These are phyloP conservation scores for Ceratorhiza oryzae-sativae DNA, from an alignment of 1,284 basidiomycete species.

Conservation along the genomic window DNA sequence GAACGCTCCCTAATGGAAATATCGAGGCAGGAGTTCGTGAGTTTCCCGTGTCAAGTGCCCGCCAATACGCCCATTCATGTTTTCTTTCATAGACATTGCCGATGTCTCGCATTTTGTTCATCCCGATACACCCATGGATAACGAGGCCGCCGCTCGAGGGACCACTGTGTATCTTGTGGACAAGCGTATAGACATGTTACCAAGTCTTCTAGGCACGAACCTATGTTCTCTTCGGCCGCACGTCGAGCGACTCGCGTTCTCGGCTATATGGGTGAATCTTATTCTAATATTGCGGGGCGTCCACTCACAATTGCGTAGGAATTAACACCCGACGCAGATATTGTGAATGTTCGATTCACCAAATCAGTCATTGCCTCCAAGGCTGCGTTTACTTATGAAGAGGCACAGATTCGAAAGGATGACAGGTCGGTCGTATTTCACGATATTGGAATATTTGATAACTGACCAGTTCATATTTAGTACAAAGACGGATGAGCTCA, in stretches of 20 bases:
- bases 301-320: slow-evolving; percentile 61
- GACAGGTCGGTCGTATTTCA: slow-evolving; percentile 67
- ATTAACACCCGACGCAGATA: slow-evolving; percentile 84
- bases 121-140: slow-evolving; percentile 95
- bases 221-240: slow-evolving; percentile 92
- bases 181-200: slow-evolving; percentile 99
- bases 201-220: slow-evolving; percentile 92
- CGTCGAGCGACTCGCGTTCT: slow-evolving; percentile 96
- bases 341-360: slow-evolving; percentile 89
- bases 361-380: slow-evolving; percentile 98
- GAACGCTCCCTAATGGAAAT: slow-evolving; percentile 88
- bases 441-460: not conserved
- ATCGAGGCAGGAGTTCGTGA: slow-evolving; percentile 97
- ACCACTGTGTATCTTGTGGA: slow-evolving; percentile 99
- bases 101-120: slow-evolving; percentile 98
- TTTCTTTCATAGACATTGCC: slow-evolving; percentile 78
- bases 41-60: slow-evolving; percentile 81
- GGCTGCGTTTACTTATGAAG: slow-evolving; percentile 96
- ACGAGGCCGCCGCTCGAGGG: slow-evolving; percentile 91
- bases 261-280: slow-evolving; percentile 89
- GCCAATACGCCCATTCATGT: slow-evolving; percentile 56
- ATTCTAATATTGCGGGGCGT: not conserved
- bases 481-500: slow-evolving; percentile 81
- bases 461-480: slow-evolving; percentile 52
- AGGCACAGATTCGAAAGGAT: slow-evolving; percentile 94